Evolutionary conservation across 306 rosid genomes (phyloP).

Genomic region (Canavalia gladiata): DNA sequence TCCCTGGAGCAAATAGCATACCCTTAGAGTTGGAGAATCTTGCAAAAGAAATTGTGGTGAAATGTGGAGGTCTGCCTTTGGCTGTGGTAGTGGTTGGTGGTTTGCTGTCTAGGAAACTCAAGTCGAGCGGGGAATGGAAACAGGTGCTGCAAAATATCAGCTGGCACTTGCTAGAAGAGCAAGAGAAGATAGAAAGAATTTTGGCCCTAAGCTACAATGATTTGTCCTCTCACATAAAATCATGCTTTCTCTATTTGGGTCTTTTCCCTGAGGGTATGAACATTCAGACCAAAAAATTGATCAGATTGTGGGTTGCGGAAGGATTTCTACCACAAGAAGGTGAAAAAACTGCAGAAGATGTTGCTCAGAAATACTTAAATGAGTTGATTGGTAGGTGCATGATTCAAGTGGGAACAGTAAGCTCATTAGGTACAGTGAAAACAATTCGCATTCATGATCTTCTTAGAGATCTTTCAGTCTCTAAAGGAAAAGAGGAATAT

Average conservation of each 20-base stretch:
- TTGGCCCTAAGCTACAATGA: slow-evolving; percentile 59
- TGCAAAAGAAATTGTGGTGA: slow-evolving; percentile 53
- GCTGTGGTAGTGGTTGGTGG: slow-evolving; percentile 63
- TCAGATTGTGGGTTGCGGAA: slow-evolving; percentile 59
- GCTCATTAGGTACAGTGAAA: slow-evolving; percentile 58
- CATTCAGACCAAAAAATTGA: slow-evolving; percentile 55
- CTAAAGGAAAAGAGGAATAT: slow-evolving; percentile 53
- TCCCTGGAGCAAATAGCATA: slow-evolving; percentile 42
- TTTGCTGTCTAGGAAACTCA: slow-evolving; percentile 53
- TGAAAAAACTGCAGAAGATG: slow-evolving; percentile 54
- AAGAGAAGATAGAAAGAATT: slow-evolving; percentile 51
- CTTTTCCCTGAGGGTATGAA: slow-evolving; percentile 53
- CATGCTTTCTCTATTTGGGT: slow-evolving; percentile 60
- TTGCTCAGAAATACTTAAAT: slow-evolving; percentile 54
- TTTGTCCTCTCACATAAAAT: slow-evolving; percentile 55
- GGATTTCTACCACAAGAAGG: slow-evolving; percentile 60
- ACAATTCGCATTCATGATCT: slow-evolving; percentile 60
- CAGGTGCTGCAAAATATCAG: slow-evolving; percentile 49
- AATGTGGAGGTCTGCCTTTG: slow-evolving; percentile 61
- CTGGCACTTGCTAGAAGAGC: slow-evolving; percentile 54
- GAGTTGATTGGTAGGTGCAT: slow-evolving; percentile 63
- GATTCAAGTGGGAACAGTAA: slow-evolving; percentile 57
- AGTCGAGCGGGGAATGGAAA: slow-evolving; percentile 55
- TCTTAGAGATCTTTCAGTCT: slow-evolving; percentile 55
- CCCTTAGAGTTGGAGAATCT: slow-evolving; percentile 48